Percentiles rank a stretch among this genome's conserved stretches.
These are phyloP conservation scores for Phytopythium aichiense DNA, from an alignment of 352 stramenopile genomes.

Conservation along the genomic window DNA sequence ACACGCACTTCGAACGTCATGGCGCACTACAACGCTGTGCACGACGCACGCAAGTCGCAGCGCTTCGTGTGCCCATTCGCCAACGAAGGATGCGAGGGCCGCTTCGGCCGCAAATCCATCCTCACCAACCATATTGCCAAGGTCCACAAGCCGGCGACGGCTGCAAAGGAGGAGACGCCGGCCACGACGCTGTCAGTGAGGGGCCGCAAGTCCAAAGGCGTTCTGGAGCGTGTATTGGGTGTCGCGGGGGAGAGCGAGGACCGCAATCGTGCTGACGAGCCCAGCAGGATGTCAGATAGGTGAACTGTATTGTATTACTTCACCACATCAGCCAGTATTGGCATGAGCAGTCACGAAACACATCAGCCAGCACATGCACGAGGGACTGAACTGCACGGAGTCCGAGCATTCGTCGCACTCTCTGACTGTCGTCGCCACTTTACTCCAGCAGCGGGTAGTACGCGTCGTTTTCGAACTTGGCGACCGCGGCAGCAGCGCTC, in stretches of 20 bases:
- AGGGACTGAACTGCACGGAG: too few relatives aligned
- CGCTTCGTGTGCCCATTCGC: conserved; percentile 65
- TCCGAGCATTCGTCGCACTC: too few relatives aligned
- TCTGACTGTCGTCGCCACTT: too few relatives aligned
- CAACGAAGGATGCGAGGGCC: conserved; percentile 46
- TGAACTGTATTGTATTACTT: too few relatives aligned
- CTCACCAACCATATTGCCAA: conserved; percentile 56
- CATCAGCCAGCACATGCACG: too few relatives aligned
- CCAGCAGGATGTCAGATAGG: too few relatives aligned
- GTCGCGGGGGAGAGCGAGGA: not conserved
- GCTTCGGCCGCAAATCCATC: conserved; percentile 76
- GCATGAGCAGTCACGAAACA: too few relatives aligned
- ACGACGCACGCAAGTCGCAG: conserved; percentile 52
- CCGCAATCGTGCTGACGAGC: too few relatives aligned
- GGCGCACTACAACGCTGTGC: conserved; percentile 67
- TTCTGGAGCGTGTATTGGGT: not conserved
- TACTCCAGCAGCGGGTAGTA: too few relatives aligned
- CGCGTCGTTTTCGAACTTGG: too few relatives aligned
- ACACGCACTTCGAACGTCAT: conserved; percentile 72
- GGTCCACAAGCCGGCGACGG: conserved; percentile 29
- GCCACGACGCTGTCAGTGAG: not conserved
- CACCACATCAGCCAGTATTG: too few relatives aligned
- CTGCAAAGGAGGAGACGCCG: not conserved
- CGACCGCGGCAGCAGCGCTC: too few relatives aligned
- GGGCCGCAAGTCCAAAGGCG: not conserved